phyloP scores from a whole-genome alignment of 2,329 filamentous ascomycete species.

The Colletotrichum cereale region DNA sequence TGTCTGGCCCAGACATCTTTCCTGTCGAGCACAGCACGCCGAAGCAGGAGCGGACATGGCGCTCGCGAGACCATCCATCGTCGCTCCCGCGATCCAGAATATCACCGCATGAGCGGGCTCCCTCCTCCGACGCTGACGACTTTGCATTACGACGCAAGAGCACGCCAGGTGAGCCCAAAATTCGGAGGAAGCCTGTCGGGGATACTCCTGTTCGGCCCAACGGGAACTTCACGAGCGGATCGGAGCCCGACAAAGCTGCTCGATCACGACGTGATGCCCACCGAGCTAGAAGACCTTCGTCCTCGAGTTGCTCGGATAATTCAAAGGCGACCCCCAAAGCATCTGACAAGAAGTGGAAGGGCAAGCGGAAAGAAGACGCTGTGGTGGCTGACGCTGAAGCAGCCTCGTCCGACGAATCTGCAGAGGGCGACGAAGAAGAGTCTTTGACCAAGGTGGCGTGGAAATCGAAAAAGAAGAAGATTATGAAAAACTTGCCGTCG shows the following conservation, averaged over 20 bases:
- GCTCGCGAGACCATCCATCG: not conserved
- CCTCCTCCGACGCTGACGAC: conserved; percentile 22
- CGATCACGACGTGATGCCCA: conserved; percentile 1
- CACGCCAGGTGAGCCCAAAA: conserved; percentile 19
- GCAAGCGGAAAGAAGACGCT: conserved; percentile 49
- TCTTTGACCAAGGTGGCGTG: conserved; percentile 62
- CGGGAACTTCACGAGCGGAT: conserved; percentile 15
- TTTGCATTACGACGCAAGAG: conserved; percentile 16
- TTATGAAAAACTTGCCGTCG: conserved; percentile 83
- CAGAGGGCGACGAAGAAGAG: conserved; percentile 51
- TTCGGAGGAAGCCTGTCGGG: conserved; percentile 31
- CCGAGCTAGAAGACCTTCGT: conserved; percentile 6
- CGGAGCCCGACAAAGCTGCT: conserved; percentile 24
- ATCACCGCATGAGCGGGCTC: conserved; percentile 7
- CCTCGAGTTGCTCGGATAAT: conserved; percentile 29
- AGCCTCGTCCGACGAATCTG: conserved; percentile 59
- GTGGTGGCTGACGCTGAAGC: conserved; percentile 61
- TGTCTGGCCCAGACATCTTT: conserved; percentile 36
- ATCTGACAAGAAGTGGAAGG: conserved; percentile 24
- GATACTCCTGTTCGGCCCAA: not conserved
- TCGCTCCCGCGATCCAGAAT: conserved; percentile 9
- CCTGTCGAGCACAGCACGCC: conserved; percentile 29
- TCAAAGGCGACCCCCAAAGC: not conserved
- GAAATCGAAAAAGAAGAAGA: conserved; percentile 71
- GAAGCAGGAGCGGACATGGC: conserved; percentile 13